Percentiles rank a stretch among this genome's conserved stretches.
Conservation (phyloP, 2,329 filamentous ascomycete species). For the Capronia americana region DNA sequence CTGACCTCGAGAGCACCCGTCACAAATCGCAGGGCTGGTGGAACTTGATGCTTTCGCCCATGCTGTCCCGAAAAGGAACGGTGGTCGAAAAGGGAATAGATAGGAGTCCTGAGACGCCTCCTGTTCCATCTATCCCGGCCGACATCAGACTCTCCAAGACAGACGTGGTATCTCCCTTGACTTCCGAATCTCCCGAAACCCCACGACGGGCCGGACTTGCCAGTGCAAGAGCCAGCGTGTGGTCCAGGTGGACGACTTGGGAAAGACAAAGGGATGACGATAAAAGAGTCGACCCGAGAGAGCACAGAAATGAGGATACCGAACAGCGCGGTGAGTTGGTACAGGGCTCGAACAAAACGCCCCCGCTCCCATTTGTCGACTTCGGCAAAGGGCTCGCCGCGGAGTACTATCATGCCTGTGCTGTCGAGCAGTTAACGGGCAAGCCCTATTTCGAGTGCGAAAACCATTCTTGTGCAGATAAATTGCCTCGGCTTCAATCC, state of each 20-base stretch:
- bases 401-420: conserved; percentile 50
- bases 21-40: conserved; percentile 58
- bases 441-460: conserved; percentile 52
- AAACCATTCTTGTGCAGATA: conserved; percentile 49
- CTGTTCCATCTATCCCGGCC: conserved; percentile 26
- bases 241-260: conserved; percentile 40
- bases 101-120: conserved; percentile 22
- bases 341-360: neutral
- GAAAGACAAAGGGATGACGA: conserved; percentile 31
- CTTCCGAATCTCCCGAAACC: conserved; percentile 47
- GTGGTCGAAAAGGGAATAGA: conserved; percentile 42
- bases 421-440: conserved; percentile 51
- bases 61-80: conserved; percentile 49
- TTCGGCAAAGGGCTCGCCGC: conserved; percentile 35
- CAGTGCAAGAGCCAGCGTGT: conserved; percentile 36
- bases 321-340: neutral
- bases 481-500: conserved; percentile 34
- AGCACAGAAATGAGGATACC: neutral
- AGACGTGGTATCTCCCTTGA: conserved; percentile 33
- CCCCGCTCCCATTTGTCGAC: neutral
- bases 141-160: conserved; percentile 15
- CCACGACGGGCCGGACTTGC: conserved; percentile 40
- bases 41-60: conserved; percentile 55
- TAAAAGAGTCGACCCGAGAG: neutral
- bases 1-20: conserved; percentile 40